phyloP scores from a whole-genome alignment of 345 rosid genomes.

The Syzygium oleosum region DNA sequence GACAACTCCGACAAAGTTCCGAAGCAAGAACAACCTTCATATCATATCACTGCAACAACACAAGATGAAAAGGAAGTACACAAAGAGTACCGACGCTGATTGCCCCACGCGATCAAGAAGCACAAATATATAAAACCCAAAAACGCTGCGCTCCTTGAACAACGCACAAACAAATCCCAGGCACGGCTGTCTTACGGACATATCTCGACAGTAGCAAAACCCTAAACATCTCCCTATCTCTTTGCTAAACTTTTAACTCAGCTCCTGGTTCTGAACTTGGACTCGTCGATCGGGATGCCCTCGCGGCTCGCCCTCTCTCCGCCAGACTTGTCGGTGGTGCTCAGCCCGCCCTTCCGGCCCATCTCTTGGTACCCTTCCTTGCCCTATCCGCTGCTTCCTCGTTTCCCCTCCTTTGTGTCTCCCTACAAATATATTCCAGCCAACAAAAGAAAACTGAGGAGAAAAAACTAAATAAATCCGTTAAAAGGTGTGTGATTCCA shows the following conservation, averaged over 20 bases:
- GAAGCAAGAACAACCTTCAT: neutral
- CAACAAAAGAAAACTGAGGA: neutral
- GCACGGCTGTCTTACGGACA: neutral
- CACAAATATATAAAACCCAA: neutral
- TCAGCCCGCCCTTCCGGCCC: slow-evolving; percentile 69
- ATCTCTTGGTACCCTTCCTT: slow-evolving; percentile 69
- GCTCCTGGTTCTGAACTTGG: slow-evolving; percentile 36
- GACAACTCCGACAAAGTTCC: neutral
- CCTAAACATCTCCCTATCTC: neutral
- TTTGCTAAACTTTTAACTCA: neutral
- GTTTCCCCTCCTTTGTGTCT: slow-evolving; percentile 57
- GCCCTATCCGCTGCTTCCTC: slow-evolving; percentile 63
- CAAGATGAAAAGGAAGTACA: neutral
- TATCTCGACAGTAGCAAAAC: neutral
- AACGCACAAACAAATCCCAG: neutral
- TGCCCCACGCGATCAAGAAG: neutral
- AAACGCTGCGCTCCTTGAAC: neutral
- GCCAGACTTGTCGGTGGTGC: slow-evolving; percentile 49
- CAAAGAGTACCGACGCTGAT: neutral
- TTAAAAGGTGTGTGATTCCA: too few species aligned
- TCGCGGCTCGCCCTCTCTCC: slow-evolving; percentile 49
- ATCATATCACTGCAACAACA: neutral
- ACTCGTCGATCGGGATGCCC: slow-evolving; percentile 59
- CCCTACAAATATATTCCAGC: neutral
- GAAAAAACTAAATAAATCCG: neutral